These are phyloP conservation scores for Pichia terricola DNA, from an alignment of 1,139 yeast genomes.

Conservation along the genomic window DNA sequence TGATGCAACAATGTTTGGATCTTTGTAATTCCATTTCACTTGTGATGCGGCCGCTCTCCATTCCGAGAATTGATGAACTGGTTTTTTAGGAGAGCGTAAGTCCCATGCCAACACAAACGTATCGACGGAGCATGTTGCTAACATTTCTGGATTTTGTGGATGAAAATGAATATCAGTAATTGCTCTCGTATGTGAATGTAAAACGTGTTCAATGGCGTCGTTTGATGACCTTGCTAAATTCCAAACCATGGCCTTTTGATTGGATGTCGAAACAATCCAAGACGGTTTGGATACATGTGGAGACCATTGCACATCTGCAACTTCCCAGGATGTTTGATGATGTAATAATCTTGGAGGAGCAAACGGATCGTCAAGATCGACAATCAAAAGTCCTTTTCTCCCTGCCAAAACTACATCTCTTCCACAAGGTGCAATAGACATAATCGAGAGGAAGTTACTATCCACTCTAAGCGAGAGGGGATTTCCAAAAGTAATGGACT, in stretches of 20 bases:
- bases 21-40: constrained; percentile 82
- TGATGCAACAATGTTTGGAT: constrained; percentile 71
- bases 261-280: constrained; percentile 91
- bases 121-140: constrained; percentile 91
- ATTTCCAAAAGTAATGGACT: constrained; percentile 53
- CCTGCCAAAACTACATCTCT: constrained; percentile 92
- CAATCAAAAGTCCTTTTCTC: constrained; percentile 73
- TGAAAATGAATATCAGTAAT: constrained; percentile 93
- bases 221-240: constrained; percentile 69
- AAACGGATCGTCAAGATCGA: constrained; percentile 93
- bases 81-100: constrained; percentile 63
- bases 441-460: constrained; percentile 43
- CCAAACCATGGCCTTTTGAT: constrained; percentile 94
- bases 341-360: constrained; percentile 91
- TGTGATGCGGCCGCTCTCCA: constrained; percentile 95
- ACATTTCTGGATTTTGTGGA: constrained; percentile 74
- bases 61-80: constrained; percentile 75
- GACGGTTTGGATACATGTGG: constrained; percentile 76
- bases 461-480: constrained; percentile 79
- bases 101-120: constrained; percentile 88
- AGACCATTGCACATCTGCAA: constrained; percentile 97
- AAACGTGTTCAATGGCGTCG: constrained; percentile 73
- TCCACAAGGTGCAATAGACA: constrained; percentile 87
- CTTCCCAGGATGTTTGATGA: constrained; percentile 94
- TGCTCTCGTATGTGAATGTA: constrained; percentile 87